Conservation (phyloP, 768 basidiomycete species). For the Hygrophoropsis aurantiaca region DNA sequence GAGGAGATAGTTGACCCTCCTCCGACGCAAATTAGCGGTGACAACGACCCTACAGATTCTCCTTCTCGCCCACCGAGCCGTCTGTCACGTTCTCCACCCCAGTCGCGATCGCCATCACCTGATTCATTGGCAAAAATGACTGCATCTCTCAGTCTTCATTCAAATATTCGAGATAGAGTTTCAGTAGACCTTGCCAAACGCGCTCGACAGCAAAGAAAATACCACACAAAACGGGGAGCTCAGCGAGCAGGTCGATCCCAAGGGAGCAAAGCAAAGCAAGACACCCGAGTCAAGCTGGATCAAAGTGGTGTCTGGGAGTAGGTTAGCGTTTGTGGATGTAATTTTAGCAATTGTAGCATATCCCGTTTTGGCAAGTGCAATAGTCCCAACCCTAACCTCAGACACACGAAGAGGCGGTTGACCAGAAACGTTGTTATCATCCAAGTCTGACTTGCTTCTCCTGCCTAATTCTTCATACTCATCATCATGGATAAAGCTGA, state of each 20-base stretch:
- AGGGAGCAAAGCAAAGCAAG: slow-evolving; percentile 86
- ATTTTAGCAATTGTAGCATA: slow-evolving; percentile 3
- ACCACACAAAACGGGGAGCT: slow-evolving; percentile 72
- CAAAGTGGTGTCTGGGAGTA: slow-evolving; percentile 62
- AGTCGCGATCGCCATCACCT: slow-evolving; percentile 48
- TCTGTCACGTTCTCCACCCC: slow-evolving; percentile 52
- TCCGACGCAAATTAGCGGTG: slow-evolving; percentile 5
- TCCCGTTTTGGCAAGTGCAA: too few relatives aligned
- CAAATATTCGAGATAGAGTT: slow-evolving; percentile 58
- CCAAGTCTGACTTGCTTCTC: not conserved
- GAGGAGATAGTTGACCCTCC: slow-evolving; percentile 10
- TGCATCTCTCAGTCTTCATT: slow-evolving; percentile 37
- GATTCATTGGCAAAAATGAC: slow-evolving; percentile 42
- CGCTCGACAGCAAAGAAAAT: slow-evolving; percentile 65
- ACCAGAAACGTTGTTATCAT: too few relatives aligned
- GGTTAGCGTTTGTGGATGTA: too few relatives aligned
- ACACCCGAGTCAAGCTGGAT: slow-evolving; percentile 63
- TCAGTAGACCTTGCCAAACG: slow-evolving; percentile 62
- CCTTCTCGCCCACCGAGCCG: slow-evolving; percentile 27
- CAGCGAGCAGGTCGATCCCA: slow-evolving; percentile 65
- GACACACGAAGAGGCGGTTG: too few relatives aligned
- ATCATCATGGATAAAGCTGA: slow-evolving; percentile 57
- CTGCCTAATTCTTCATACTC: not conserved
- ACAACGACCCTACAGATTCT: slow-evolving; percentile 6
- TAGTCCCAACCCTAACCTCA: too few relatives aligned